Percentiles rank a stretch among this genome's conserved stretches.
Conservation (phyloP, 805 yeast species). For the Lipomyces kockii region DNA sequence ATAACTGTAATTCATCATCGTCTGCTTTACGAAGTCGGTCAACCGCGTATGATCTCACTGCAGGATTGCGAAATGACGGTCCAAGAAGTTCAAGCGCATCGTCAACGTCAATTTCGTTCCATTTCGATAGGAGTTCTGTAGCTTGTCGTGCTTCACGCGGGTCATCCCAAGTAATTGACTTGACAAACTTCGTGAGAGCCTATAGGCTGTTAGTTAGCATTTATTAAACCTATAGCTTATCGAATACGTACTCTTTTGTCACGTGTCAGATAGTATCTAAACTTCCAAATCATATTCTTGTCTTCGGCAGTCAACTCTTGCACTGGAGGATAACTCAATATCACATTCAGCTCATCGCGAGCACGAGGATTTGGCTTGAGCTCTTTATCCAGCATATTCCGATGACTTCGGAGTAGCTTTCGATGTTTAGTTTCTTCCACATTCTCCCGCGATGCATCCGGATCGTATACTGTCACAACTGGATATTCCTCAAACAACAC, state of each 20-base stretch:
- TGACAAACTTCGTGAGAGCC: slow-evolving; percentile 78
- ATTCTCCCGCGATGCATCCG: slow-evolving; percentile 69
- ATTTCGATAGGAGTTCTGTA: slow-evolving; percentile 66
- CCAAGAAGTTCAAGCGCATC: slow-evolving; percentile 87
- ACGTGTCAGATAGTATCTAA: slow-evolving; percentile 76
- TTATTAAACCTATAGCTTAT: too few relatives aligned
- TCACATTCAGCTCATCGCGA: slow-evolving; percentile 70
- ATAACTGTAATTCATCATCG: slow-evolving; percentile 74
- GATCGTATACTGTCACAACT: slow-evolving; percentile 59
- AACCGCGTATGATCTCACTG: slow-evolving; percentile 86
- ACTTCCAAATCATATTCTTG: slow-evolving; percentile 87
- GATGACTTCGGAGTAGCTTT: slow-evolving; percentile 80
- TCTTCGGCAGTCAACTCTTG: slow-evolving; percentile 80
- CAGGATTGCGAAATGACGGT: slow-evolving; percentile 70
- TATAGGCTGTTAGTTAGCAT: background rate
- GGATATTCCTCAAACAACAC: slow-evolving; percentile 25
- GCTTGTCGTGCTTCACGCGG: slow-evolving; percentile 80
- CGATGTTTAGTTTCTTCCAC: slow-evolving; percentile 90
- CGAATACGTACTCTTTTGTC: slow-evolving; percentile 52
- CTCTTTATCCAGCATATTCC: slow-evolving; percentile 77
- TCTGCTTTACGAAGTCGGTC: slow-evolving; percentile 76
- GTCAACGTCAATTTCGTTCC: slow-evolving; percentile 79
- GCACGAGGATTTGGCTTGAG: slow-evolving; percentile 85
- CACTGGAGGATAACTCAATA: slow-evolving; percentile 80
- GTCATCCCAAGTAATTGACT: slow-evolving; percentile 87